These are phyloP conservation scores for Magnaporthales sp. DNA, from an alignment of 2,329 filamentous ascomycete species.

Conservation along the genomic window DNA sequence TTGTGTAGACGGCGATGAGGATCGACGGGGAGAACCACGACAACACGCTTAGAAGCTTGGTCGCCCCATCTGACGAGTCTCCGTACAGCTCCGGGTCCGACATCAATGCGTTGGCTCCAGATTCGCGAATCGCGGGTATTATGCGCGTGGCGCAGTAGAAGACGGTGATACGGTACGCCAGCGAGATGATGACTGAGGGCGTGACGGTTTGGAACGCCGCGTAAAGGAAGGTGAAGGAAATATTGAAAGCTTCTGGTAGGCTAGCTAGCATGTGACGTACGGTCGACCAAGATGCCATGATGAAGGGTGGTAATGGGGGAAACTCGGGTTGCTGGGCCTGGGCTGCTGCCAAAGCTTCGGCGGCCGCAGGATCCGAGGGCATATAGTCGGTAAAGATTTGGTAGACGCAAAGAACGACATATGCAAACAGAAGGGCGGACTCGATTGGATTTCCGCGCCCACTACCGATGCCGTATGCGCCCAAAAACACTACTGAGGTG, in stretches of 20 bases:
- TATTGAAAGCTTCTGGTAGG: slow-evolving; percentile 75
- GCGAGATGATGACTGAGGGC: slow-evolving; percentile 88
- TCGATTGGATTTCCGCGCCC: slow-evolving; percentile 92
- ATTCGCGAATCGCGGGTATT: slow-evolving; percentile 85
- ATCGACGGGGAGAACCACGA: slow-evolving; percentile 95
- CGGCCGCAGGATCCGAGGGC: slow-evolving; percentile 53
- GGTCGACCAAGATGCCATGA: slow-evolving; percentile 97
- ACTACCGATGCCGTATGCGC: slow-evolving; percentile 87
- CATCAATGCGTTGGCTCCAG: slow-evolving; percentile 72
- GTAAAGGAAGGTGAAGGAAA: slow-evolving; percentile 75
- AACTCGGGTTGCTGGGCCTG: slow-evolving; percentile 70
- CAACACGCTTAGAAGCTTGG: slow-evolving; percentile 70
- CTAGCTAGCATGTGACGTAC: slow-evolving; percentile 75
- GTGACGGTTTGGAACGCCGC: slow-evolving; percentile 94
- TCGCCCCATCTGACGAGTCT: slow-evolving; percentile 77
- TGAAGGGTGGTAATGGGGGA: slow-evolving; percentile 90
- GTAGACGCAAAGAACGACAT: slow-evolving; percentile 96
- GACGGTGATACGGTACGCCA: slow-evolving; percentile 88
- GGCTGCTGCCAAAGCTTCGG: slow-evolving; percentile 42
- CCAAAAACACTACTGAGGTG: slow-evolving; percentile 86
- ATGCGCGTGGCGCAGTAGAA: slow-evolving; percentile 94
- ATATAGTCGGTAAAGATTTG: slow-evolving; percentile 99
- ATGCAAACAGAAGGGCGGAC: slow-evolving; percentile 90
- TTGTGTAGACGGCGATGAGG: slow-evolving; percentile 92
- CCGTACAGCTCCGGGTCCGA: slow-evolving; percentile 65